A percentile compares a stretch with the other conserved stretches of the same genome.
Conservation (phyloP, 2,329 filamentous ascomycete genomes). For the Plectosphaerella cucumerina region DNA sequence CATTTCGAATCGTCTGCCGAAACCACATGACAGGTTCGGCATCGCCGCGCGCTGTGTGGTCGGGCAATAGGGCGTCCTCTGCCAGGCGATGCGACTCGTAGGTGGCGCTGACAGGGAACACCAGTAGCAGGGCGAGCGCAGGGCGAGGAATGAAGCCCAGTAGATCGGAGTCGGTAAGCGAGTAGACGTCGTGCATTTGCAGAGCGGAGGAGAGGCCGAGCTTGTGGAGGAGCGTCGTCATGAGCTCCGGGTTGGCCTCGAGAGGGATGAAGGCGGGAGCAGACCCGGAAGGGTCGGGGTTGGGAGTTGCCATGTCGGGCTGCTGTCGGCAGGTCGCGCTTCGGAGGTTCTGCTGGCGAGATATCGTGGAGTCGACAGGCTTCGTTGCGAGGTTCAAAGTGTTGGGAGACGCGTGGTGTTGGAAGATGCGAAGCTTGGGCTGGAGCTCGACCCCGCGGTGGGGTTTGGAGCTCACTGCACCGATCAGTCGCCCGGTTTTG, state of each 20-base stretch:
- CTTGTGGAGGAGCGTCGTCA: slow-evolving; percentile 76
- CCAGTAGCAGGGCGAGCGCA: slow-evolving; percentile 81
- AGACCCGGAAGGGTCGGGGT: slow-evolving; percentile 33
- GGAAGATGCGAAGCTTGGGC: not conserved
- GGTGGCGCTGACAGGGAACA: slow-evolving; percentile 77
- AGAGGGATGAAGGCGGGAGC: slow-evolving; percentile 53
- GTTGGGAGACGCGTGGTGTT: not conserved
- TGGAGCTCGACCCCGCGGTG: not conserved
- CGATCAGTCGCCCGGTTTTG: not conserved
- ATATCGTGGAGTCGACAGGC: not conserved
- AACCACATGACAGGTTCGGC: slow-evolving; percentile 85
- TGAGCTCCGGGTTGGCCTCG: slow-evolving; percentile 80
- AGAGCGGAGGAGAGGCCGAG: slow-evolving; percentile 79
- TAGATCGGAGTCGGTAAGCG: slow-evolving; percentile 78
- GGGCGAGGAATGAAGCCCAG: slow-evolving; percentile 86
- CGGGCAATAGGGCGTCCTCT: slow-evolving; percentile 62
- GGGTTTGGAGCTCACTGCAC: not conserved
- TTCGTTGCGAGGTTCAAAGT: too few relatives aligned
- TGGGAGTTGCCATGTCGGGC: slow-evolving; percentile 19
- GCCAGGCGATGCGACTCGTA: slow-evolving; percentile 74
- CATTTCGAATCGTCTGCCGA: slow-evolving; percentile 89
- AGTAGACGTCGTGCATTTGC: slow-evolving; percentile 86
- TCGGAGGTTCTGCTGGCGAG: not conserved
- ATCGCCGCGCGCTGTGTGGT: slow-evolving; percentile 65
- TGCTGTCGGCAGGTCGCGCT: not conserved